Conservation (phyloP, 805 yeast genomes). For the Priceomyces carsonii region DNA sequence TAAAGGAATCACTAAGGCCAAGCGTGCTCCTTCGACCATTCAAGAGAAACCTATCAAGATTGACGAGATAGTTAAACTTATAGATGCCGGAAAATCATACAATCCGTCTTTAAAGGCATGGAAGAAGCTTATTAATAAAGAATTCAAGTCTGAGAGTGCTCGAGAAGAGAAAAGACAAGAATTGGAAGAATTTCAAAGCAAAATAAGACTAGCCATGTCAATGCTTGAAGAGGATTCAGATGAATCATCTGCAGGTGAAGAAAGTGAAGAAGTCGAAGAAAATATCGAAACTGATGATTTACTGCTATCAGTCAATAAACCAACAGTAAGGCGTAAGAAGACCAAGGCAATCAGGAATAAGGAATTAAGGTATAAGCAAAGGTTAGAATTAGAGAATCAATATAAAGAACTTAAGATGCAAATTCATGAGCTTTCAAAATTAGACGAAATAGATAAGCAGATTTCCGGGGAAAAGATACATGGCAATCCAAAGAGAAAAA, state of each 20-base stretch:
- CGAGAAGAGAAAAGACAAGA: slow-evolving; percentile 64
- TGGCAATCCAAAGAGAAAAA: slow-evolving; percentile 16
- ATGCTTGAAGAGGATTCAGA: slow-evolving; percentile 62
- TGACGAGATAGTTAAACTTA: slow-evolving; percentile 44
- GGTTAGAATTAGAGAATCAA: slow-evolving; percentile 53
- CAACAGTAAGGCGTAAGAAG: slow-evolving; percentile 68
- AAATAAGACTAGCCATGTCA: slow-evolving; percentile 65
- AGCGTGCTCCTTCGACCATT: slow-evolving; percentile 55
- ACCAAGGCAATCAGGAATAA: slow-evolving; percentile 77
- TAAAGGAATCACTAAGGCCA: slow-evolving; percentile 44
- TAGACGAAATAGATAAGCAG: slow-evolving; percentile 24
- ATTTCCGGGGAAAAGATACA: slow-evolving; percentile 22
- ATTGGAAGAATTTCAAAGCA: slow-evolving; percentile 61
- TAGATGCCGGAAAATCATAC: slow-evolving; percentile 89
- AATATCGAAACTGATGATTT: slow-evolving; percentile 31
- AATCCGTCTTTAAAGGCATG: slow-evolving; percentile 87
- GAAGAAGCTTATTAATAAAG: slow-evolving; percentile 69
- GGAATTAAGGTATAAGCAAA: slow-evolving; percentile 62
- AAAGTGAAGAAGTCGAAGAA: slow-evolving; percentile 28
- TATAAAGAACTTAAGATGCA: slow-evolving; percentile 60
- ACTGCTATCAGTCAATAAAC: slow-evolving; percentile 69
- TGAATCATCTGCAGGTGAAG: slow-evolving; percentile 28
- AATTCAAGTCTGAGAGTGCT: slow-evolving; percentile 63
- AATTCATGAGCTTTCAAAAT: slow-evolving; percentile 56
- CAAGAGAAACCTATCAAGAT: slow-evolving; percentile 54